phyloP scores from a whole-genome alignment of 345 rosid species.

The Camelina laxa region DNA sequence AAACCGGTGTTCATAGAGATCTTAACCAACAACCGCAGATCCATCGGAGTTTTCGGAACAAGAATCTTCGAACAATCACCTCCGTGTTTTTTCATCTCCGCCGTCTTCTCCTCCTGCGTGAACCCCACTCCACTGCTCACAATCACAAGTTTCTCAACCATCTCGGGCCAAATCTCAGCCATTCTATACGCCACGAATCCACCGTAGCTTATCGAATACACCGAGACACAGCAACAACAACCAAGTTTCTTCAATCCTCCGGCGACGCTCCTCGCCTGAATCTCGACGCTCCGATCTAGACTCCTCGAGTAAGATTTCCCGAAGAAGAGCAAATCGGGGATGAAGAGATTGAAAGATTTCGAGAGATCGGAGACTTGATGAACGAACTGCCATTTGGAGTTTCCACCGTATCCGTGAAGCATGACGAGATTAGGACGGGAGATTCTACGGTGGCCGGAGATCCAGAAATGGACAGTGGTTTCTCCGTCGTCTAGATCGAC shows the following conservation, averaged over 20 bases:
- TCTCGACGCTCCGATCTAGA: conserved; percentile 52
- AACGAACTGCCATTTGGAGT: conserved; percentile 72
- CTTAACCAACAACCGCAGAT: conserved; percentile 53
- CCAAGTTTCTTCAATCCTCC: conserved; percentile 65
- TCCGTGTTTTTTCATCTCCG: conserved; percentile 53
- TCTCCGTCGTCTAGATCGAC: conserved; percentile 60
- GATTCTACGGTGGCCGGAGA: conserved; percentile 52
- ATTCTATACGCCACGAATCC: conserved; percentile 77
- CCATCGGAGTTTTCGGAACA: conserved; percentile 56
- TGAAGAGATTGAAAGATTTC: conserved; percentile 53
- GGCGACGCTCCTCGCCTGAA: conserved; percentile 63
- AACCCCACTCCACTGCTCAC: conserved; percentile 66
- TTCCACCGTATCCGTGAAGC: conserved; percentile 78
- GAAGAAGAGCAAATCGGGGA: conserved; percentile 79
- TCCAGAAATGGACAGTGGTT: conserved; percentile 73
- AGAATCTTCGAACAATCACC: conserved; percentile 56
- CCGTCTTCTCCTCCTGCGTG: conserved; percentile 51
- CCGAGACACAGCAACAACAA: conserved; percentile 53
- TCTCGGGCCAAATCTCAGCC: conserved; percentile 60
- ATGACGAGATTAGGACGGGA: conserved; percentile 55
- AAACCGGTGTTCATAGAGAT: conserved; percentile 49
- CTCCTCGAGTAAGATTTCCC: conserved; percentile 54
- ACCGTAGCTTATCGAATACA: conserved; percentile 75
- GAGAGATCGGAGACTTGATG: conserved; percentile 60
- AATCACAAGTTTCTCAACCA: conserved; percentile 69